Evolutionary conservation across 2,329 filamentous ascomycete species (phyloP).

Genomic region (Aspergillus pseudonomiae): DNA sequence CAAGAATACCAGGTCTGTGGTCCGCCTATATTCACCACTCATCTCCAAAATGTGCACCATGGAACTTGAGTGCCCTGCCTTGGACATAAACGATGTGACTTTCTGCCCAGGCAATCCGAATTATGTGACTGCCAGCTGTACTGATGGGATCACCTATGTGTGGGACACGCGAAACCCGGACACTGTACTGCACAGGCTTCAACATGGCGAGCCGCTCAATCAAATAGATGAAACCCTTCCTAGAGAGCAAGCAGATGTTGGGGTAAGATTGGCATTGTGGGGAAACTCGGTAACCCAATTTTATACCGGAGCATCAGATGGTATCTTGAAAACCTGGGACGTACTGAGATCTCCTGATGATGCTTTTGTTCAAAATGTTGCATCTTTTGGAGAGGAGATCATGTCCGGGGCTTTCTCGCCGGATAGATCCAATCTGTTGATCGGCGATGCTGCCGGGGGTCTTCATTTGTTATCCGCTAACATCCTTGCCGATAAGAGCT

Average conservation of each 20-base stretch:
- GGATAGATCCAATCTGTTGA: conserved; percentile 57
- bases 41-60: conserved; percentile 38
- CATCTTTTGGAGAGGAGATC: conserved; percentile 54
- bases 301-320: conserved; percentile 64
- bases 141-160: conserved; percentile 61
- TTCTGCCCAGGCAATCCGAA: conserved; percentile 51
- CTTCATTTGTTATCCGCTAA: conserved; percentile 54
- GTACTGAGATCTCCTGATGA: conserved; percentile 56
- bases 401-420: conserved; percentile 61
- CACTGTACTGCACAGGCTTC: conserved; percentile 51
- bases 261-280: conserved; percentile 62
- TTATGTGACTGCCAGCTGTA: conserved; percentile 62
- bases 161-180: conserved; percentile 59
- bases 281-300: conserved; percentile 54
- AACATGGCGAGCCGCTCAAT: conserved; percentile 55
- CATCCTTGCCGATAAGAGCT: conserved; percentile 27
- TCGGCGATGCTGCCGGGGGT: conserved; percentile 61
- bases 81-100: conserved; percentile 64
- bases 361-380: conserved; percentile 55
- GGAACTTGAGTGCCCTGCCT: conserved; percentile 59
- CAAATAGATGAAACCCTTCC: conserved; percentile 43
- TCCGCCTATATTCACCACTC: conserved; percentile 56
- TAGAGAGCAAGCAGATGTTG: conserved; percentile 59
- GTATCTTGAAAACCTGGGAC: conserved; percentile 63
- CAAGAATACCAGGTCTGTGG: conserved; percentile 48